Percentiles rank a stretch among this genome's conserved stretches.
These are phyloP conservation scores for Suhomyces kilbournensis DNA, from an alignment of 805 yeast species.

Conservation along the genomic window DNA sequence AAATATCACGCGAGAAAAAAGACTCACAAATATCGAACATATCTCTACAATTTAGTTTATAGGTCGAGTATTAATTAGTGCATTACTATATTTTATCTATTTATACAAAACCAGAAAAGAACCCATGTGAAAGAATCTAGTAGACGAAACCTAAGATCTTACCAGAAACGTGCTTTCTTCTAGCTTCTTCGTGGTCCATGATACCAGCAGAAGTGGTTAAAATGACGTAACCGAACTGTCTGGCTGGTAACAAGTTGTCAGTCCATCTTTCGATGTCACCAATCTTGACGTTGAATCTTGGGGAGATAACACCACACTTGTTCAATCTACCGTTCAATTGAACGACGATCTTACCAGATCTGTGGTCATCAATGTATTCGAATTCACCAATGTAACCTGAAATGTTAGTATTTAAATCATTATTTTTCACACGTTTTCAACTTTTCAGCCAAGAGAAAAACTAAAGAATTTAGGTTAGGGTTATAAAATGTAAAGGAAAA, in stretches of 20 bases:
- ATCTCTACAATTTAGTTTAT: neutral
- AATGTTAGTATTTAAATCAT: conserved; percentile 18
- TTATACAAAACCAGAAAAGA: conserved; percentile 2
- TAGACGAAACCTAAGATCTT: conserved; percentile 26
- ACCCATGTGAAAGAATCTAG: conserved; percentile 6
- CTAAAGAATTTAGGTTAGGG: neutral
- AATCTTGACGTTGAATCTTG: conserved; percentile 26
- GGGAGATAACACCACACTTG: conserved; percentile 27
- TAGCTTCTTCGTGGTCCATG: conserved; percentile 29
- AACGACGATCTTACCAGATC: conserved; percentile 96
- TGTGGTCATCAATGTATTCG: conserved; percentile 98
- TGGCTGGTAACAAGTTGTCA: conserved; percentile 28
- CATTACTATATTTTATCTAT: conserved; percentile 1
- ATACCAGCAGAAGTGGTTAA: conserved; percentile 28
- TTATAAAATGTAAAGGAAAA: conserved; percentile 55
- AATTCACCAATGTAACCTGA: conserved; percentile 87
- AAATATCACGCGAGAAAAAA: neutral
- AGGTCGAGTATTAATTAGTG: neutral
- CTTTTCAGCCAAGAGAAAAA: neutral
- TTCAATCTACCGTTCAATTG: conserved; percentile 87
- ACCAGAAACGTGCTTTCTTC: conserved; percentile 28
- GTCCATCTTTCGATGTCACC: conserved; percentile 25
- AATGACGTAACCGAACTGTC: conserved; percentile 25
- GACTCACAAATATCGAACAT: neutral
- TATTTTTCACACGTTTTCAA: neutral